Percentiles rank a stretch among this genome's conserved stretches.
Evolutionary conservation across 2,329 filamentous ascomycete genomes (phyloP).

Genomic region (Zymoseptoria brevis): DNA sequence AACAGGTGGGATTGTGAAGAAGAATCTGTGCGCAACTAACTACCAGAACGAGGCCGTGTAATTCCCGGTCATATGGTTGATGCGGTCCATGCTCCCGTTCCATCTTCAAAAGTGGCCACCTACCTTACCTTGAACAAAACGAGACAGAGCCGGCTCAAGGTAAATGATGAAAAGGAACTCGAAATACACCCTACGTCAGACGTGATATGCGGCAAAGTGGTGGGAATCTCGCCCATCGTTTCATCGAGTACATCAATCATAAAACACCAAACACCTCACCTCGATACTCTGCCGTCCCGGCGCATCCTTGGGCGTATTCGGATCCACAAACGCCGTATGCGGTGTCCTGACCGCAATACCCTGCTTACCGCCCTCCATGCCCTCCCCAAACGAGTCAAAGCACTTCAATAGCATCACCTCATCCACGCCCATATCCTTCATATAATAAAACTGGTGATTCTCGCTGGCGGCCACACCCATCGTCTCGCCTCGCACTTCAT

Average conservation of each 20-base stretch:
- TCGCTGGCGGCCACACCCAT: constrained; percentile 51
- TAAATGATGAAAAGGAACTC: too few species aligned
- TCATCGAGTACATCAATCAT: not conserved
- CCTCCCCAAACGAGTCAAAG: constrained; percentile 39
- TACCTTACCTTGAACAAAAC: too few species aligned
- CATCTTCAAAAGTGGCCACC: too few species aligned
- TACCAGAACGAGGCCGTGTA: too few species aligned
- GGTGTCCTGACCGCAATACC: constrained; percentile 44
- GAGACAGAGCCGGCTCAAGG: too few species aligned
- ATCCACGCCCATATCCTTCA: constrained; percentile 57
- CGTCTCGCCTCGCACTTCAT: constrained; percentile 61
- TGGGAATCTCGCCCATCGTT: too few species aligned
- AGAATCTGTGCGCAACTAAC: too few species aligned
- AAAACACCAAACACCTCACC: constrained; percentile 72
- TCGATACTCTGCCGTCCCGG: constrained; percentile 79
- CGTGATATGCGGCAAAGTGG: too few species aligned
- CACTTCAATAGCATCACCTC: constrained; percentile 49
- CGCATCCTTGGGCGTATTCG: constrained; percentile 60
- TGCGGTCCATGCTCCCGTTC: too few species aligned
- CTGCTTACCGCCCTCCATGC: constrained; percentile 31
- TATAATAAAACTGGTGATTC: constrained; percentile 55
- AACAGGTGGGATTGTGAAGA: too few species aligned
- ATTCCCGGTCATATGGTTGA: too few species aligned
- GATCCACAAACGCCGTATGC: constrained; percentile 74
- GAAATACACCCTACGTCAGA: too few species aligned